A percentile compares a stretch with the other conserved stretches of the same genome.
Evolutionary conservation across 2,329 filamentous ascomycete genomes (phyloP).

Genomic region (Cladosporium sp.): DNA sequence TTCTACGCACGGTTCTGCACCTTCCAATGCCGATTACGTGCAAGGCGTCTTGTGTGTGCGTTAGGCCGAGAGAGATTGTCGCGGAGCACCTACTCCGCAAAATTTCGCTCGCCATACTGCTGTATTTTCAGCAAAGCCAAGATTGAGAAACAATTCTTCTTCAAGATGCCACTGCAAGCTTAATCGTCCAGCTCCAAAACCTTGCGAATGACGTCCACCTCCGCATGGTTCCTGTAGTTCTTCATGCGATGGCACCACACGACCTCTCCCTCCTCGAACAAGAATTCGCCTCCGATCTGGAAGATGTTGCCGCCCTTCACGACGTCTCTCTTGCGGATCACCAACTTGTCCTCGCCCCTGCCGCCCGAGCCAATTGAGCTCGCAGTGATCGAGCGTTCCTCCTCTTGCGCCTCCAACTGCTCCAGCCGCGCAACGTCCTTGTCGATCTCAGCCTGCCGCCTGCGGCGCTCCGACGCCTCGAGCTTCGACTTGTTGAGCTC

Average conservation of each 20-base stretch:
- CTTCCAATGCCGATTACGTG: no score
- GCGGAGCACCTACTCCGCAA: no score
- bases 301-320: conserved; percentile 32
- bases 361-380: background rate
- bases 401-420: background rate
- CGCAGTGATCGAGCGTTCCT: background rate
- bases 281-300: conserved; percentile 37
- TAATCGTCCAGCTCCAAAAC: conserved; percentile 33
- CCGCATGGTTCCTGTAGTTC: conserved; percentile 33
- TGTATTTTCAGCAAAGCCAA: no score
- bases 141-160: no score
- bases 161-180: background rate
- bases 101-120: no score
- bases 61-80: no score
- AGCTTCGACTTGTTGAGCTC: conserved; percentile 4
- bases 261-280: conserved; percentile 36
- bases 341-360: conserved; percentile 10
- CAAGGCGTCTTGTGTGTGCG: no score
- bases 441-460: conserved; percentile 3
- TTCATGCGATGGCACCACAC: conserved; percentile 39
- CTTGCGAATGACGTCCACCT: conserved; percentile 29
- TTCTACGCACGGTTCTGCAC: no score
- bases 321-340: conserved; percentile 26
- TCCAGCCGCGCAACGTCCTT: background rate
- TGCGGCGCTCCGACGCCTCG: conserved; percentile 1